Percentiles rank a stretch among this genome's conserved stretches.
Evolutionary conservation across 305 asterid genomes (phyloP).

Genomic region (Withania somnifera): DNA sequence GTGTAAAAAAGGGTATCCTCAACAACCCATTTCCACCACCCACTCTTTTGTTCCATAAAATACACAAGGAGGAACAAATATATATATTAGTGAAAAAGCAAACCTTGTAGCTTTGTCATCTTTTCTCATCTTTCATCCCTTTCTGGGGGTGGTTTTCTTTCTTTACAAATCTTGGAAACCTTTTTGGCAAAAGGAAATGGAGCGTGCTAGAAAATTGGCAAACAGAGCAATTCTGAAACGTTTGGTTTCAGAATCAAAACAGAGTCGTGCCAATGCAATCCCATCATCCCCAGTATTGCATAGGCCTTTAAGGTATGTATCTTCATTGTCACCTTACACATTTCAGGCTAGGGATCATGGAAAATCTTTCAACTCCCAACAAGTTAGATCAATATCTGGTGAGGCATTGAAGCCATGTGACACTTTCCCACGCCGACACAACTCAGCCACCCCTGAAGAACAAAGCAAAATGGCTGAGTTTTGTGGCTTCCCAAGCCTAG

Average conservation of each 20-base stretch:
- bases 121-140: conserved; percentile 3
- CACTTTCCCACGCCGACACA: conserved; percentile 90
- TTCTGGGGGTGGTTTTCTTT: not conserved
- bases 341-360: conserved; percentile 3
- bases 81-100: not conserved
- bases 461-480: conserved; percentile 71
- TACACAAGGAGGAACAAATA: not conserved
- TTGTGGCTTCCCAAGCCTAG: conserved; percentile 48
- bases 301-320: conserved; percentile 52
- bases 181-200: conserved; percentile 28
- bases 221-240: conserved; percentile 64
- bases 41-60: conserved; percentile 12
- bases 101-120: conserved; percentile 10
- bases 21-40: conserved; percentile 42
- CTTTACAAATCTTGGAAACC: not conserved
- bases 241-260: conserved; percentile 53
- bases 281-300: conserved; percentile 19
- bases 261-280: conserved; percentile 17
- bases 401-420: conserved; percentile 76
- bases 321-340: conserved; percentile 48
- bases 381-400: conserved; percentile 54
- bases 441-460: conserved; percentile 90
- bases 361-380: conserved; percentile 12
- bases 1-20: conserved; percentile 8
- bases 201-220: conserved; percentile 75